A percentile compares a stretch with the other conserved stretches of the same genome.
Conservation (phyloP, 495 filamentous ascomycete species). For the Tuber indicum region DNA sequence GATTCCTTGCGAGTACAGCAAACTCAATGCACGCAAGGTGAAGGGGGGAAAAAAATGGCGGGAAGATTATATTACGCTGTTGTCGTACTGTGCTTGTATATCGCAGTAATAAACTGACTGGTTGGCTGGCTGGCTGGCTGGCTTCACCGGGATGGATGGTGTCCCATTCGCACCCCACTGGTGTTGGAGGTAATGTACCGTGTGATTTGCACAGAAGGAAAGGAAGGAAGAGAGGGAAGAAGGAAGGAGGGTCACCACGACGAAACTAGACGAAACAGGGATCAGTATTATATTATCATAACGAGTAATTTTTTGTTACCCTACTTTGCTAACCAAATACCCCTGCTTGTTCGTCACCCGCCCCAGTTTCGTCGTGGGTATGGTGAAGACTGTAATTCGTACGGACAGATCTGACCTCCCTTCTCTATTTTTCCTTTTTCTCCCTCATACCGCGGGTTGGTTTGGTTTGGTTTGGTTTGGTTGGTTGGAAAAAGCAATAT, state of each 20-base stretch:
- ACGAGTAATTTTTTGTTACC: no score
- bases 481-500: background rate
- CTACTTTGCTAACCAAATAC: no score
- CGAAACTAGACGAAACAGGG: no score
- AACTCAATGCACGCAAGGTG: background rate
- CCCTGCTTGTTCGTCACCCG: no score
- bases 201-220: no score
- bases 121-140: background rate
- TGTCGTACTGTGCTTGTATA: background rate
- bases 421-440: background rate
- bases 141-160: background rate
- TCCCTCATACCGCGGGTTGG: background rate
- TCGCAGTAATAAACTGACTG: no score
- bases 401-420: background rate
- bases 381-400: background rate
- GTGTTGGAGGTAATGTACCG: no score
- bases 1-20: background rate
- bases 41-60: background rate
- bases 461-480: no score
- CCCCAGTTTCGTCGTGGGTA: no score
- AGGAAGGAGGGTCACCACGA: no score
- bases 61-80: background rate
- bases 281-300: no score
- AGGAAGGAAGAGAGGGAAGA: no score
- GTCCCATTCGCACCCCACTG: background rate